phyloP scores from a whole-genome alignment of 257 asterid species.

The Eucommia ulmoides region DNA sequence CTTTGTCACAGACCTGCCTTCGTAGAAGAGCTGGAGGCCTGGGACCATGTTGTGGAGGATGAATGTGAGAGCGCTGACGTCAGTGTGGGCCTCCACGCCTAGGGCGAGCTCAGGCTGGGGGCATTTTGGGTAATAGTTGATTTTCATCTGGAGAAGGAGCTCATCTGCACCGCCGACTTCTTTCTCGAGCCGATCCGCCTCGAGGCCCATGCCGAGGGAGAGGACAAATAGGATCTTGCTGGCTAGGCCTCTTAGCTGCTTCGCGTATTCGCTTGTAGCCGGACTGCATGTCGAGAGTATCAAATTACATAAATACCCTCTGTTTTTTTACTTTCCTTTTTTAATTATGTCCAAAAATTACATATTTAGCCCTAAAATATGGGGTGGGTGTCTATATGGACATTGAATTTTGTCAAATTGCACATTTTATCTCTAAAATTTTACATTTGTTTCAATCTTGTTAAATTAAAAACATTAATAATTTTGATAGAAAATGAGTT shows the following conservation, averaged over 20 bases:
- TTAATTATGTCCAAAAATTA: too few species aligned
- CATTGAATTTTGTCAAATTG: too few species aligned
- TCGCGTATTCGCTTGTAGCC: conserved; percentile 55
- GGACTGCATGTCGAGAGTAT: conserved; percentile 25
- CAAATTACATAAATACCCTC: not conserved
- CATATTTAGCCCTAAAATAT: too few species aligned
- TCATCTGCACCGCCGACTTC: conserved; percentile 83
- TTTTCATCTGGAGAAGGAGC: conserved; percentile 60
- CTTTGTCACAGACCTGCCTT: conserved; percentile 79
- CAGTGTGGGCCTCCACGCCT: conserved; percentile 92
- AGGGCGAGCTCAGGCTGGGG: conserved; percentile 95
- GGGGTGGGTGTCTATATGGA: too few species aligned
- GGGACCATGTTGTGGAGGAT: conserved; percentile 97
- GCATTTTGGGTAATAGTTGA: conserved; percentile 85
- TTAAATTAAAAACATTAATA: too few species aligned
- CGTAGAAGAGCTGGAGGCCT: conserved; percentile 64
- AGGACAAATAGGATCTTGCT: conserved; percentile 53
- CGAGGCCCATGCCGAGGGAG: conserved; percentile 58
- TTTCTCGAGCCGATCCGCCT: conserved; percentile 48
- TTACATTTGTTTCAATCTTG: too few species aligned
- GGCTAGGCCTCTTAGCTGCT: conserved; percentile 40
- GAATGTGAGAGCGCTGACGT: conserved; percentile 78
- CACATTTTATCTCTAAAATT: too few species aligned
- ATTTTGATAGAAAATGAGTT: too few species aligned
- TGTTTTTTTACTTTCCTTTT: too few species aligned